A percentile compares a stretch with the other conserved stretches of the same genome.
phyloP scores from a whole-genome alignment of 345 rosid species.

The Acer yangbiense region DNA sequence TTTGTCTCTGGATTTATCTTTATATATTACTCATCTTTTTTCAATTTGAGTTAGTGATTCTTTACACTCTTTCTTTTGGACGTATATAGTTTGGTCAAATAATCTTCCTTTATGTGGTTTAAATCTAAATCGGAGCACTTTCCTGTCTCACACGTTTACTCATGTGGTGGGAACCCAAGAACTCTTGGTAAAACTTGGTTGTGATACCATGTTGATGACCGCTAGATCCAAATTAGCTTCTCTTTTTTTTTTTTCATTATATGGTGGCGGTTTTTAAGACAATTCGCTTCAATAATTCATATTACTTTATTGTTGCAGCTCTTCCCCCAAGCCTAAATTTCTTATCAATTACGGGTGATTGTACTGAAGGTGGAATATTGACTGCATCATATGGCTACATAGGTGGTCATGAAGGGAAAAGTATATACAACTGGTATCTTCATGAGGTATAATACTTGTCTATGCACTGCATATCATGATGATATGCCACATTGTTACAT shows the following conservation, averaged over 20 bases:
- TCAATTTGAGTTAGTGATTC: no score
- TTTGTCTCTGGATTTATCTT: no score
- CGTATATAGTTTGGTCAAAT: no score
- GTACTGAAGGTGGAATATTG: constrained; percentile 74
- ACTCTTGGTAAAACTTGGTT: no score
- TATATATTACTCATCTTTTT: no score
- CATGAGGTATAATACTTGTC: constrained; percentile 68
- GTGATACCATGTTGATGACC: no score
- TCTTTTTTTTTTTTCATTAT: neutral
- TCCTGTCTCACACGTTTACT: no score
- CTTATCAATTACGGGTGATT: constrained; percentile 90
- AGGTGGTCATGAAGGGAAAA: constrained; percentile 97
- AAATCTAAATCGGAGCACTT: no score
- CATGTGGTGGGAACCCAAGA: no score
- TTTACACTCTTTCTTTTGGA: no score
- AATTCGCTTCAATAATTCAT: constrained; percentile 15
- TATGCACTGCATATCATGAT: neutral
- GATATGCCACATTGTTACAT: neutral
- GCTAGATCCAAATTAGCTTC: no score
- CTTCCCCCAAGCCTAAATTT: constrained; percentile 97
- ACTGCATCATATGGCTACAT: constrained; percentile 96
- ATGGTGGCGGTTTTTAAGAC: neutral
- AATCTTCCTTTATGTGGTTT: no score
- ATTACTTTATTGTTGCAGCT: constrained; percentile 51
- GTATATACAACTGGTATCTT: constrained; percentile 82